Percentiles rank a stretch among this genome's conserved stretches.
These are phyloP conservation scores for Azolla pinnata DNA, from an alignment of 75 land plant species.

Conservation along the genomic window DNA sequence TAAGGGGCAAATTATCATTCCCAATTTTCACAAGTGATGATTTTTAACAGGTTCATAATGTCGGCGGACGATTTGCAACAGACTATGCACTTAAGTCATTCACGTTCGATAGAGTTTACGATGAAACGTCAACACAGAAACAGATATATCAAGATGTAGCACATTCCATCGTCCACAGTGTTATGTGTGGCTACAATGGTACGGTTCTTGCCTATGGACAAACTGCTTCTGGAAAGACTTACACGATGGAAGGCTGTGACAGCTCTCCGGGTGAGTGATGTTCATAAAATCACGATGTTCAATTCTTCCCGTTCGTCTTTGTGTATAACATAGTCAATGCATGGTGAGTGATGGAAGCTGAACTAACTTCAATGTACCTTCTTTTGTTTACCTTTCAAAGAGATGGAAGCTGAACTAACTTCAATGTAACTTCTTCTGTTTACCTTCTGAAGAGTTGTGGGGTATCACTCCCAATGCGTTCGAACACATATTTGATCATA, in stretches of 20 bases:
- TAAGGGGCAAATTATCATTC: too few species aligned
- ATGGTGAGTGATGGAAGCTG: too few species aligned
- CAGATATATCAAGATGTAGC: constrained; percentile 35
- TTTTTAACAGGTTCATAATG: constrained; percentile 9
- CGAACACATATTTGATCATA: constrained; percentile 31
- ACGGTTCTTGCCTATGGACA: constrained; percentile 38
- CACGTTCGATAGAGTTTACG: constrained; percentile 33
- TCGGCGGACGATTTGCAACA: constrained; percentile 1
- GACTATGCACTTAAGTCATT: constrained; percentile 21
- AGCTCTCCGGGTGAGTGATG: constrained; percentile 26
- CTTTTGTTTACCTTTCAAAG: too few species aligned
- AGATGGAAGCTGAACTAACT: too few species aligned
- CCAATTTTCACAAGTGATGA: too few species aligned
- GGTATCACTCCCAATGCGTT: constrained; percentile 37
- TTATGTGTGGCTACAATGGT: constrained; percentile 38
- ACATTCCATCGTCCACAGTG: constrained; percentile 36
- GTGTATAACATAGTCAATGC: too few species aligned
- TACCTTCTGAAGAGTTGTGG: constrained; percentile 21
- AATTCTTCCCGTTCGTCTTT: too few species aligned
- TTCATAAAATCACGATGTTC: too few species aligned
- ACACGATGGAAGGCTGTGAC: constrained; percentile 36
- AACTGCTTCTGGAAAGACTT: constrained; percentile 37
- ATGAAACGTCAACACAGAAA: constrained; percentile 19
- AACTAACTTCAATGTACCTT: too few species aligned
- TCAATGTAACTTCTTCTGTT: too few species aligned